phyloP scores from a whole-genome alignment of 306 rosid species.

The Carpinus viminea region DNA sequence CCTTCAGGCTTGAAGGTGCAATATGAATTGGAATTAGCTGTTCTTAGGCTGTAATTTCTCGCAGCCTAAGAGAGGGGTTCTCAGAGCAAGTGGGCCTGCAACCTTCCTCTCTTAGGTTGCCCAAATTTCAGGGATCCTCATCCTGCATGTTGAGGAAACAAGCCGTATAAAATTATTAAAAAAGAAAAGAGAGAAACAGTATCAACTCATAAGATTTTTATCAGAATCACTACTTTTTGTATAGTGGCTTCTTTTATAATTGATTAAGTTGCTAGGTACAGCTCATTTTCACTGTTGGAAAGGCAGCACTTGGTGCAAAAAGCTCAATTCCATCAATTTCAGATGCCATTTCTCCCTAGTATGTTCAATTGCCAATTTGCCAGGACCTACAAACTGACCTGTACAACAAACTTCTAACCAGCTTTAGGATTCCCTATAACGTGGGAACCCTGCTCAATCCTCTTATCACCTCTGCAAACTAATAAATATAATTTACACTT shows the following conservation, averaged over 20 bases:
- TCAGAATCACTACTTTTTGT: constrained; percentile 9
- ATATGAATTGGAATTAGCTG: too few species aligned
- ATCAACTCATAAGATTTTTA: background rate
- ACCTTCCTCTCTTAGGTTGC: too few species aligned
- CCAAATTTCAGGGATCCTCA: too few species aligned
- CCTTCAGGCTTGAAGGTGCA: too few species aligned
- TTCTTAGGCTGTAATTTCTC: too few species aligned
- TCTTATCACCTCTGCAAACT: constrained; percentile 29
- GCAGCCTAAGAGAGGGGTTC: too few species aligned
- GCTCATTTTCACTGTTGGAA: constrained; percentile 13
- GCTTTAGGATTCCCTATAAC: constrained; percentile 37
- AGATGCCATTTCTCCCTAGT: constrained; percentile 37
- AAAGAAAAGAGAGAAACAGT: background rate
- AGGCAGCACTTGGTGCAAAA: constrained; percentile 24
- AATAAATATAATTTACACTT: constrained; percentile 67
- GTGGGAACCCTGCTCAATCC: constrained; percentile 46
- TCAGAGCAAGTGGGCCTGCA: too few species aligned
- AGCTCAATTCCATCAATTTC: constrained; percentile 28
- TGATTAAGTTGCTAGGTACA: constrained; percentile 34
- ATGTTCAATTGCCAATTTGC: constrained; percentile 47
- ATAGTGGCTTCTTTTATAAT: constrained; percentile 32
- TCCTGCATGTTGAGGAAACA: background rate
- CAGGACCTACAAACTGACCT: constrained; percentile 56
- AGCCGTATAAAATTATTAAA: background rate
- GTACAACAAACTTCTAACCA: constrained; percentile 62